Evolutionary conservation across 2,329 filamentous ascomycete genomes (phyloP), one percentile per base, ranked within the genome.

Genomic region (Colletotrichum falcatum): DNA sequence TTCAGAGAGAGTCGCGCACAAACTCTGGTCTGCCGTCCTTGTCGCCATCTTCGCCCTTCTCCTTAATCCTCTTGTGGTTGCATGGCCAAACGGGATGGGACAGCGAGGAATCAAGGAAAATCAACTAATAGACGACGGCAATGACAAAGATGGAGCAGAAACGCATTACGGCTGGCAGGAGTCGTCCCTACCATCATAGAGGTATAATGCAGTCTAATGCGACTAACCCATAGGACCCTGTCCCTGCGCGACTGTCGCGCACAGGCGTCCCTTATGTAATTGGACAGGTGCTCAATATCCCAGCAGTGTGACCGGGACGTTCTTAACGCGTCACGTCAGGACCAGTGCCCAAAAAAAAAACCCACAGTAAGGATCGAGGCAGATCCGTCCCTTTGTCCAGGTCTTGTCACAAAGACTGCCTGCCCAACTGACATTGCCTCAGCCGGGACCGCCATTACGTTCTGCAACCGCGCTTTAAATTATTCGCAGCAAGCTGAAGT

Each of bases 241-340:
- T 23, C 56, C 42, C 56, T 35, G 28, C 9, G 28, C 20, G 20
- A 46, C 16, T 60, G 18, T 30, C 28, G 18, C 42, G 42, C 20
- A 44, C 66, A 63, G 44, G n/a, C 39, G 48, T 39, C 30, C 37
- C 23, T n/a, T n/a, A n/a, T n/a, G 30, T 49, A 12, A 61, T 61
- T 61, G 59, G 59, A 39, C 46, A 61, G 44, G 26, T 35, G 23
- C 30, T 61, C 37, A 39, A 28, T 14, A 51, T 46, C 59, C 56
- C 35, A 51, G 46, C 30, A 51, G 30, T 33, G 23, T 35, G 33
- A 60, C 30, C 35, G 28, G 28, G 26, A 65, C 30, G n/a, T 46
- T 23, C 44, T 48, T 9, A 42, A 65, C 54, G 63, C 63, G 63
- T 61, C 63, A 28, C 63, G 63, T 61, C 63, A 28, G 12, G 60